Evolutionary conservation across 1,139 yeast genomes (phyloP), one percentile per base, ranked within the genome.

Genomic region (Yamadazyma dendronema): DNA sequence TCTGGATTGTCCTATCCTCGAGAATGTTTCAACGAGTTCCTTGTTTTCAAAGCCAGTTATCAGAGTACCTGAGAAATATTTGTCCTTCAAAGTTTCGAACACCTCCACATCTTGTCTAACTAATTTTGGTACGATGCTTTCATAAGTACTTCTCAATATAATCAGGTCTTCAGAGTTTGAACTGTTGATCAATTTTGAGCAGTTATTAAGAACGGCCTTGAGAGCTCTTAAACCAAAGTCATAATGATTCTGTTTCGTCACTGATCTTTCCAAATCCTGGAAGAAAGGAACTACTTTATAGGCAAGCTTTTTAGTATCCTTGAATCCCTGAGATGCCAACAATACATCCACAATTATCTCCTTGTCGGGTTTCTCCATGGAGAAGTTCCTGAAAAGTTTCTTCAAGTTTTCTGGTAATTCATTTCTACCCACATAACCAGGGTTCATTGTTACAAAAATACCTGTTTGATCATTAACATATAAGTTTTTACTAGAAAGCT

Each of bases 401-500:
- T 84, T 85, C 59, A 92, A 64, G 53, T 90, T 92, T 41, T 90
- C 96, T 0, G 98, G 98, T 10, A 92, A 63, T 23, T 73, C 73
- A 12, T 85, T 75, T 57, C 98, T 74, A 0, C 97, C 97, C 17
- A 79, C 81, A 56, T 92, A 92, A 2, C 78, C 84, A 1, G 97
- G 97, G 55, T 92, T 92, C 86, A 89, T 84, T 0, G 98, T 92
- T 2, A 90, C 80, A 54, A 90, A 90, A 0, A 92, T 65, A 0
- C 95, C 96, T 0, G 92, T 73, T 28, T 74, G 74, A 1, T 62
- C 56, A 38, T 76, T 59, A 2, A 87, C 69, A 0, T 48, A 40
- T 2, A 78, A 48, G 3, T 51, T 46, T 32, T 72, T 69, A 1
- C 77, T 81, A 8, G 79, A 61, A 2, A 88, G 56, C 22, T 72